Conservation (phyloP, 2,329 filamentous ascomycete genomes). For the Colletotrichum magnum region DNA sequence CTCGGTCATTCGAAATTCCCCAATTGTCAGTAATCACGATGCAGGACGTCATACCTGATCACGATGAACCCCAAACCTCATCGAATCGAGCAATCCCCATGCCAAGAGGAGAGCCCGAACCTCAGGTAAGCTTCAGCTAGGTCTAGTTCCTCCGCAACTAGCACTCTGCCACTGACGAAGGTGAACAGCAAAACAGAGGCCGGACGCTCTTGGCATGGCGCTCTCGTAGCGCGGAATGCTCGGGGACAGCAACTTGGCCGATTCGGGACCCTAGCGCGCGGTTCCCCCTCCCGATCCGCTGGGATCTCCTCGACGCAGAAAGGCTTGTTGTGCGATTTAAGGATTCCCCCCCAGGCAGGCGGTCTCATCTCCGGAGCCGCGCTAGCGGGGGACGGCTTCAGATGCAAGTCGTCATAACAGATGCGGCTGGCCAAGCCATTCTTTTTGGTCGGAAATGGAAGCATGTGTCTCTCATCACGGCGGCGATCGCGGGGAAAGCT, state of each 20-base stretch:
- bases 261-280: not conserved
- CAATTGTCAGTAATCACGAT: slow-evolving; percentile 1
- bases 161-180: slow-evolving; percentile 34
- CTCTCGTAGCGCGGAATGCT: slow-evolving; percentile 7
- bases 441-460: slow-evolving; percentile 17
- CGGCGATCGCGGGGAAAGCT: slow-evolving; percentile 3
- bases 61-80: not conserved
- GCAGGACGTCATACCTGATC: slow-evolving; percentile 29
- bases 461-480: not conserved
- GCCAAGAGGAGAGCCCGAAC: not conserved
- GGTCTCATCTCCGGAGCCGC: slow-evolving; percentile 8
- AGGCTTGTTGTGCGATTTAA: slow-evolving; percentile 10
- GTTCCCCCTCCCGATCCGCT: not conserved
- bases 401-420: slow-evolving; percentile 24
- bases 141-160: not conserved
- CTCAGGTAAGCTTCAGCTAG: not conserved
- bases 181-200: slow-evolving; percentile 1
- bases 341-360: slow-evolving; percentile 11
- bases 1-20: not conserved
- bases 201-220: slow-evolving; percentile 31
- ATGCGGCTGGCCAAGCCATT: not conserved
- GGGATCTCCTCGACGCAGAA: not conserved
- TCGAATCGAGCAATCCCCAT: slow-evolving; percentile 2
- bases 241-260: not conserved
- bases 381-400: slow-evolving; percentile 3